Percentiles rank a stretch among this genome's conserved stretches.
Conservation (phyloP, 2,329 filamentous ascomycete species). For the Paecilomyces formosus region DNA sequence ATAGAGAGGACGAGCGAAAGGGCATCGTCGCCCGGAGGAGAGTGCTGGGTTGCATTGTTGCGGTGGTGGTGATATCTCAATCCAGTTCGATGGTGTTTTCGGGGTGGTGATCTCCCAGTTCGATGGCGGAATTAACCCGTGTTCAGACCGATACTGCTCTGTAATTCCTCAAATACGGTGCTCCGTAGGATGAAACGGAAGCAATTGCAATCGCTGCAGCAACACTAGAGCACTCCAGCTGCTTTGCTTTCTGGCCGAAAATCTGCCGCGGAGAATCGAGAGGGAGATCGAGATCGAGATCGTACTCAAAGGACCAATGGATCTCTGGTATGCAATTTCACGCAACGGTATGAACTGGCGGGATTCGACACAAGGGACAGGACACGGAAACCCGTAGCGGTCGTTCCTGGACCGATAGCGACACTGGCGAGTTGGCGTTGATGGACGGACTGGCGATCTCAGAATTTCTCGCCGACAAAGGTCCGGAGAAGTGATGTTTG, state of each 20-base stretch:
- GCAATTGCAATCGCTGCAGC: not conserved
- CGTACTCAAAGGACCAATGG: not conserved
- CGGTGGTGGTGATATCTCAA: not conserved
- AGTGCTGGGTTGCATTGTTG: not conserved
- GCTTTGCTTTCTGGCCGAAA: not conserved
- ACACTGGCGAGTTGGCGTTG: not conserved
- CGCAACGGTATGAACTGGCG: not conserved
- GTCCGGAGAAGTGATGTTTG: not conserved
- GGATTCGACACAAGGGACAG: not conserved
- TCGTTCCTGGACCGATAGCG: not conserved
- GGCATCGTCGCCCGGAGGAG: conserved; percentile 24
- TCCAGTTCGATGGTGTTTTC: not conserved
- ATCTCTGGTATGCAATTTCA: not conserved
- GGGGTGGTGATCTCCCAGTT: not conserved
- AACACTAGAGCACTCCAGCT: not conserved
- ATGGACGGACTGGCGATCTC: not conserved
- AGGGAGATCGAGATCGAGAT: not conserved
- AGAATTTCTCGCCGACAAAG: not conserved
- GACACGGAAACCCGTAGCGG: not conserved
- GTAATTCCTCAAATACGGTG: too few relatives aligned
- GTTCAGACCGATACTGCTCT: too few relatives aligned
- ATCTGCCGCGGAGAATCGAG: not conserved
- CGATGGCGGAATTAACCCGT: not conserved
- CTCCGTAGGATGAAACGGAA: not conserved
- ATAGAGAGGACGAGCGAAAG: conserved; percentile 15